A percentile compares a stretch with the other conserved stretches of the same genome.
Evolutionary conservation across 2,329 filamentous ascomycete genomes (phyloP).

Genomic region (Fusarium nanum): DNA sequence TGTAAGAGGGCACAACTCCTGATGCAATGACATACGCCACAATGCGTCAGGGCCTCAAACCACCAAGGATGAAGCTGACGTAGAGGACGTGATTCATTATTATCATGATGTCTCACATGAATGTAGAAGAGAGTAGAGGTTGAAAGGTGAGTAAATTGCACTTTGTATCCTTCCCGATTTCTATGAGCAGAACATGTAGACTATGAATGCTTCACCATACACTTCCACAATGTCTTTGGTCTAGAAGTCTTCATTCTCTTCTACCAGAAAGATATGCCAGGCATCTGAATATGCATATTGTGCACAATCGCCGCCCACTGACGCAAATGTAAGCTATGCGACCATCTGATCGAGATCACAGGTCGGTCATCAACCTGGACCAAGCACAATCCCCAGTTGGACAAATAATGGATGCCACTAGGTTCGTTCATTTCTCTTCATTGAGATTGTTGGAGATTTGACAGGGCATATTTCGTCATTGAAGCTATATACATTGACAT

Average conservation of each 20-base stretch:
- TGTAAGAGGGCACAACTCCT: background rate
- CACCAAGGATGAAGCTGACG: conserved; percentile 2
- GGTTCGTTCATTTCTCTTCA: background rate
- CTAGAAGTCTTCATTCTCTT: too few species aligned
- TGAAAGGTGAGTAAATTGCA: background rate
- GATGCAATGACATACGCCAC: conserved; percentile 19
- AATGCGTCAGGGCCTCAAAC: background rate
- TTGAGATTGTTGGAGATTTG: background rate
- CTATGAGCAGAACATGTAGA: too few species aligned
- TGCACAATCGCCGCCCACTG: background rate
- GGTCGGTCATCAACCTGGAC: background rate
- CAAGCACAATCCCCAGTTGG: conserved; percentile 10
- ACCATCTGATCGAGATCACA: conserved; percentile 14
- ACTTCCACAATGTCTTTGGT: too few species aligned
- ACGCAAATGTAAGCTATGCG: background rate
- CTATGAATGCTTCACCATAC: too few species aligned
- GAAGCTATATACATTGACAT: conserved; percentile 14
- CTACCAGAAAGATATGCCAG: background rate
- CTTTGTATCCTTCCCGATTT: too few species aligned
- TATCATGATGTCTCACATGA: conserved; percentile 12
- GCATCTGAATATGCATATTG: background rate
- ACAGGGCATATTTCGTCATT: conserved; percentile 13
- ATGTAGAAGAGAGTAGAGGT: background rate
- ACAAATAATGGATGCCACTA: background rate
- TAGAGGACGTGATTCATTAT: conserved; percentile 3